Conservation (phyloP, 768 basidiomycete genomes). For the Tremella fuciformis region DNA sequence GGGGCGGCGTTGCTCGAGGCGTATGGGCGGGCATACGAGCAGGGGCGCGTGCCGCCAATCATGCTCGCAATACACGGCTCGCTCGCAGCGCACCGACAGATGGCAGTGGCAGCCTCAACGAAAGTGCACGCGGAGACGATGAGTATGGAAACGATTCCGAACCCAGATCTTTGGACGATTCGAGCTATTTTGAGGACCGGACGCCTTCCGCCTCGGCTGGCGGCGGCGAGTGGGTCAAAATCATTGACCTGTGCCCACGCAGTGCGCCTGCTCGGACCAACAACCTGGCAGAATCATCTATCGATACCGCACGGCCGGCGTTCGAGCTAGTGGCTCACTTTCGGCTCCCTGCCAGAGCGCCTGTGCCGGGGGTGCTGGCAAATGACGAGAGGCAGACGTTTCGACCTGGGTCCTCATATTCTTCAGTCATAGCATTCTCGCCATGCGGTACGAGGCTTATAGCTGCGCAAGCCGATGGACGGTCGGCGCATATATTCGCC, state of each 20-base stretch:
- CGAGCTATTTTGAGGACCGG: conserved; percentile 18
- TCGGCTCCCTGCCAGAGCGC: conserved; percentile 22
- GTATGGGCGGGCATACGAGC: conserved; percentile 48
- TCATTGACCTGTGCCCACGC: conserved; percentile 34
- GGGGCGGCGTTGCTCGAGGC: conserved; percentile 41
- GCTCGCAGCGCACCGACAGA: conserved; percentile 39
- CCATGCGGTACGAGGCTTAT: conserved; percentile 36
- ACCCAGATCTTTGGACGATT: conserved; percentile 20
- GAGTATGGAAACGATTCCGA: conserved; percentile 18
- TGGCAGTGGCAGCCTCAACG: neutral
- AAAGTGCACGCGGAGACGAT: conserved; percentile 19
- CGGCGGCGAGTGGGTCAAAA: conserved; percentile 37
- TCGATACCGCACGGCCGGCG: neutral
- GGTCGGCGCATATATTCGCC: conserved; percentile 36
- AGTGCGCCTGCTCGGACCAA: conserved; percentile 4
- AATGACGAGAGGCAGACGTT: too few species aligned
- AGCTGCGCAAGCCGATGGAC: conserved; percentile 32
- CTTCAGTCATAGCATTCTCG: conserved; percentile 26
- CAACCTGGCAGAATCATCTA: neutral
- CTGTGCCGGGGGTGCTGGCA: too few species aligned
- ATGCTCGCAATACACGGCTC: conserved; percentile 26
- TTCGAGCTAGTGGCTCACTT: conserved; percentile 36
- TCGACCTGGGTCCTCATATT: too few species aligned
- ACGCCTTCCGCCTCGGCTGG: neutral
- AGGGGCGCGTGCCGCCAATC: conserved; percentile 39